Percentiles rank a stretch among this genome's conserved stretches.
Evolutionary conservation across 1,284 basidiomycete genomes (phyloP).

Genomic region (Cryptococcus sp.): DNA sequence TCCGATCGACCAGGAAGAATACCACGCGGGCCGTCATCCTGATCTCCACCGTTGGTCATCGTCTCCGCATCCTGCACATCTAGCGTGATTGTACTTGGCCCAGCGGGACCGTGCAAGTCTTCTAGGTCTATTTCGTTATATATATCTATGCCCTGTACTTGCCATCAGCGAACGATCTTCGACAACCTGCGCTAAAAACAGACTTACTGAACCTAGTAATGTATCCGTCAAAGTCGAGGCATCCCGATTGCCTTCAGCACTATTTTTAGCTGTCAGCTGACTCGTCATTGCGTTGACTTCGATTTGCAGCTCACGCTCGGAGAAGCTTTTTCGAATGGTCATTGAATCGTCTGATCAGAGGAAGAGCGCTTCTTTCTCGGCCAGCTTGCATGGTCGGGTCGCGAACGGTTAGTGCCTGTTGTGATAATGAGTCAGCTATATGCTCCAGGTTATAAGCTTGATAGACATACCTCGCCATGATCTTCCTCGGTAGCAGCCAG

Average conservation of each 20-base stretch:
- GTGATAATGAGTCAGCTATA: background rate
- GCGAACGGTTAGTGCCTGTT: conserved; percentile 76
- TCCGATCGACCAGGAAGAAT: conserved; percentile 34
- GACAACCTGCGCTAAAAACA: background rate
- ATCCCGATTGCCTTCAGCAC: conserved; percentile 13
- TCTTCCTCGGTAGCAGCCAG: conserved; percentile 88
- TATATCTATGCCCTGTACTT: conserved; percentile 30
- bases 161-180: conserved; percentile 2
- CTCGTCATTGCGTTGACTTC: background rate
- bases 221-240: conserved; percentile 7
- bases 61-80: conserved; percentile 61
- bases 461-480: conserved; percentile 66
- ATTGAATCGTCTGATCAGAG: conserved; percentile 95
- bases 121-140: conserved; percentile 80
- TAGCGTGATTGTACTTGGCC: conserved; percentile 69
- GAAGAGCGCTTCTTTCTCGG: conserved; percentile 78
- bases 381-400: conserved; percentile 97
- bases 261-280: background rate
- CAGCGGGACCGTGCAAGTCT: conserved; percentile 72
- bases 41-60: conserved; percentile 16
- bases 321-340: conserved; percentile 91
- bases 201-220: conserved; percentile 10
- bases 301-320: conserved; percentile 20
- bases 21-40: conserved; percentile 27
- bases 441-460: background rate